Evolutionary conservation across 768 basidiomycete species (phyloP).

Genomic region (Gymnopilus junonius): DNA sequence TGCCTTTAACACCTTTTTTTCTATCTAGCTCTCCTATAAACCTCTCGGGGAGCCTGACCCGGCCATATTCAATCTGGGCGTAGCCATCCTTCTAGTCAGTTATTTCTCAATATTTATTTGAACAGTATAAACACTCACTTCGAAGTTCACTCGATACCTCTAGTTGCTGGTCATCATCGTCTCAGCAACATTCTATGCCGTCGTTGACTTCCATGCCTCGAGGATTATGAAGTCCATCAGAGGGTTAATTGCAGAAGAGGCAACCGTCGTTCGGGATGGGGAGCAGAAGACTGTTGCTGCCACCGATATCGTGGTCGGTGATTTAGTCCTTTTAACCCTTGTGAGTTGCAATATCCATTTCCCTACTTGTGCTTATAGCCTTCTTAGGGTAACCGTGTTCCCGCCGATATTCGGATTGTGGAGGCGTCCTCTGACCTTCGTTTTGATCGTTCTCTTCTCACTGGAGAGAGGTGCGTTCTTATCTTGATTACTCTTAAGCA

Average conservation of each 20-base stretch:
- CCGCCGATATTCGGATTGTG: slow-evolving; percentile 72
- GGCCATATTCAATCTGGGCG: slow-evolving; percentile 57
- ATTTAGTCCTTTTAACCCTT: too few species aligned
- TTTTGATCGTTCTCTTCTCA: slow-evolving; percentile 69
- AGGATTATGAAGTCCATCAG: slow-evolving; percentile 67
- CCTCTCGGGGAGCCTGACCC: slow-evolving; percentile 63
- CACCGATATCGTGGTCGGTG: slow-evolving; percentile 68
- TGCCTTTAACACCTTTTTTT: slow-evolving; percentile 3
- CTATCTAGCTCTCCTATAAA: slow-evolving; percentile 56
- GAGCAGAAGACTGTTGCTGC: slow-evolving; percentile 52
- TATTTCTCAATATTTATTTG: too few species aligned
- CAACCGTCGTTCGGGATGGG: slow-evolving; percentile 62
- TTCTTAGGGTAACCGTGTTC: slow-evolving; percentile 73
- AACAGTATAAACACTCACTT: too few species aligned
- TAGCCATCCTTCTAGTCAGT: slow-evolving; percentile 58
- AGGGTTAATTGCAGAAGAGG: slow-evolving; percentile 67
- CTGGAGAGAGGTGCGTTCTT: slow-evolving; percentile 46
- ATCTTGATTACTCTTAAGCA: too few species aligned
- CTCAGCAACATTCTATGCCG: slow-evolving; percentile 50
- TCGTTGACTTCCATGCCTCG: slow-evolving; percentile 59
- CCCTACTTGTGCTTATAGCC: too few species aligned
- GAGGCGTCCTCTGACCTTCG: slow-evolving; percentile 58
- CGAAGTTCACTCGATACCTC: too few species aligned
- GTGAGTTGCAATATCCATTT: slow-evolving; percentile 62
- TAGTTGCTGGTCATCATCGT: too few species aligned